Evolutionary conservation across 179 eudicot genomes (phyloP), one percentile per base, ranked within the genome.

Genomic region (Nepenthes alata): DNA sequence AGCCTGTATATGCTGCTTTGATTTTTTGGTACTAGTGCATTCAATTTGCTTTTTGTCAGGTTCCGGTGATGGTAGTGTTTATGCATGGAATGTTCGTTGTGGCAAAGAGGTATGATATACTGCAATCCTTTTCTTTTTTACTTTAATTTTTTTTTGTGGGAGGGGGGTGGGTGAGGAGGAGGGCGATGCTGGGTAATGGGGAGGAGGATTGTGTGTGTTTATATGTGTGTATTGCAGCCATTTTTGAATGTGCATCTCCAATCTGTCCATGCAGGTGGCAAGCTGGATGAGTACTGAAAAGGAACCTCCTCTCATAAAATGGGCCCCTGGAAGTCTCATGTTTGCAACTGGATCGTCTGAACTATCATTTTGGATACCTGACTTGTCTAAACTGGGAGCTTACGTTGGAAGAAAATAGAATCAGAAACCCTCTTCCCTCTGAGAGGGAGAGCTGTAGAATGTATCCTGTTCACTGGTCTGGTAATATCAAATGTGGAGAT

Each of bases 311-410:
- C 95, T 94, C 53, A 79, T 90, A 54, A 87, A 85, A 83, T 93
- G 98, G 97, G 94, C 96, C 7, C 95, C 97, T 2, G 97, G 99
- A 75, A 89, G 80, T 69, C 79, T 83, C 62, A 94, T 90, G 97
- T 94, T 94, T 68, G 95, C 85, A 57, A 89, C 97, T n/a, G 97
- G 96, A 59, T 90, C 95, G 65, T 81, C 99, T 9, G 97, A 94
- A 63, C 66, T 94, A 38, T 94, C 99, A 0, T 94, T 94, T 77
- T 90, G 97, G 97, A 72, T 94, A 61, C 99, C 99, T 2, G 99
- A 94, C 81, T 84, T 94, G 74, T 94, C 99, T 41, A 94, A 94
- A 77, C 64, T 90, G 63, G 96, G 85, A 60, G 80, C 88, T 56
- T 90, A 87, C 63, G 91, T 75, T 7, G 91, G 94, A 71, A 79